Evolutionary conservation across 495 filamentous ascomycete genomes (phyloP), one percentile per base, ranked within the genome.

Genomic region (Penicillium riverlandense): DNA sequence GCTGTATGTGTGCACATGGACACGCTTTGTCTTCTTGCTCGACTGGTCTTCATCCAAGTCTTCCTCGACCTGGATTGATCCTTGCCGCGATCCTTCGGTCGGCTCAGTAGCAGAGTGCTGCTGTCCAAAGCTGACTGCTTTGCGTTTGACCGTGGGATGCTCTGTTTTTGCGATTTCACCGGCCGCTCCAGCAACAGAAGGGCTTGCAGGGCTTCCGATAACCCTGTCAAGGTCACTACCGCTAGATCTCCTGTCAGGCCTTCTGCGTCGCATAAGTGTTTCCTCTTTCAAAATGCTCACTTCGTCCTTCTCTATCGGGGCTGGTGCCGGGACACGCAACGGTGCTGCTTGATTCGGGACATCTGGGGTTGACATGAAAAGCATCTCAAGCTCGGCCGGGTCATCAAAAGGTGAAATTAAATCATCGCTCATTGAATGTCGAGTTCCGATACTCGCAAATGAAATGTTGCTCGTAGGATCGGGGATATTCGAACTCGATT

Each of bases 341-440:
- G 22, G 2, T 22, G n/a, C n/a, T 34, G 14, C 15, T 28, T 45
- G 37, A n/a, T 54, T 42, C 9, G 43, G 43, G 1, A 7, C n/a
- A 35, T 55, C 52, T 11, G 32, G 32, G 2, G 10, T 12, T 10
- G 60, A 59, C 38, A 59, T 55, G 11, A 57, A 50, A 11, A 69
- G 45, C 56, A 66, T 62, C 8, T 57, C 54, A 39, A 71, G 49
- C 31, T 66, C 62, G 37, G 45, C 49, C 3, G 50, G 30, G 14
- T 63, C 59, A 14, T 58, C 49, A 12, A 52, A 58, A 5, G 46
- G 41, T 8, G 46, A 49, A 6, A 4, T 22, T 10, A 39, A 33
- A 27, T 40, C 48, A 35, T 38, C 31, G 1, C 38, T 29, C 11
- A 45, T 47, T 3, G 49, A 54, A 27, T 54, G 33, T 13, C 48